Percentiles rank a stretch among this genome's conserved stretches.
Evolutionary conservation across 2,329 filamentous ascomycete genomes (phyloP).

Genomic region (Penicillium sp.): DNA sequence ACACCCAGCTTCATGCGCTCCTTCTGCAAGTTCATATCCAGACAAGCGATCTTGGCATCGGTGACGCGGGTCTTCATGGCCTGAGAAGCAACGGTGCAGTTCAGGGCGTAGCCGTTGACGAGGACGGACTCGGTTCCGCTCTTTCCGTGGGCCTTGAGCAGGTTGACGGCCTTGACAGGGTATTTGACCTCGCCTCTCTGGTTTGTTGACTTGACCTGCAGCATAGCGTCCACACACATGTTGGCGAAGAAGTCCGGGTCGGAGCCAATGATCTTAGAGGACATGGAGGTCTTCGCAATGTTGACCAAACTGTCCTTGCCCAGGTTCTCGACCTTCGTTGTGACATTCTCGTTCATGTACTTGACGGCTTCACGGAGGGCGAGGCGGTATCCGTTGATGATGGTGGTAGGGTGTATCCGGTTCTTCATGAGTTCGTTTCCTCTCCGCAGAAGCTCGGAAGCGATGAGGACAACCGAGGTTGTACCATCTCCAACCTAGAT

Average conservation of each 20-base stretch:
- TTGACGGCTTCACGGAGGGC: slow-evolving; percentile 94
- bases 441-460: slow-evolving; percentile 86
- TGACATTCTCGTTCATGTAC: slow-evolving; percentile 98
- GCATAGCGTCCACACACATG: slow-evolving; percentile 96
- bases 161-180: slow-evolving; percentile 97
- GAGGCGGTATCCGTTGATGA: slow-evolving; percentile 96
- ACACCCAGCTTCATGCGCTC: slow-evolving; percentile 99
- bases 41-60: slow-evolving; percentile 92
- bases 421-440: slow-evolving; percentile 99
- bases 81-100: slow-evolving; percentile 97
- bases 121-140: slow-evolving; percentile 81
- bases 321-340: slow-evolving; percentile 88
- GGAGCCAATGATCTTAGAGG: slow-evolving; percentile 94
- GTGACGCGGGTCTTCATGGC: slow-evolving; percentile 91
- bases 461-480: slow-evolving; percentile 95
- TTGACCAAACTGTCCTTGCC: slow-evolving; percentile 86
- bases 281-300: slow-evolving; percentile 99
- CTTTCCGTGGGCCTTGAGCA: slow-evolving; percentile 97
- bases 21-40: slow-evolving; percentile 99
- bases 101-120: slow-evolving; percentile 94
- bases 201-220: slow-evolving; percentile 89
- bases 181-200: slow-evolving; percentile 90
- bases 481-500: slow-evolving; percentile 84
- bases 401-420: slow-evolving; percentile 98
- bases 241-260: slow-evolving; percentile 96